phyloP scores from a whole-genome alignment of 106 monocot genomes.

The Narthecium ossifragum region DNA sequence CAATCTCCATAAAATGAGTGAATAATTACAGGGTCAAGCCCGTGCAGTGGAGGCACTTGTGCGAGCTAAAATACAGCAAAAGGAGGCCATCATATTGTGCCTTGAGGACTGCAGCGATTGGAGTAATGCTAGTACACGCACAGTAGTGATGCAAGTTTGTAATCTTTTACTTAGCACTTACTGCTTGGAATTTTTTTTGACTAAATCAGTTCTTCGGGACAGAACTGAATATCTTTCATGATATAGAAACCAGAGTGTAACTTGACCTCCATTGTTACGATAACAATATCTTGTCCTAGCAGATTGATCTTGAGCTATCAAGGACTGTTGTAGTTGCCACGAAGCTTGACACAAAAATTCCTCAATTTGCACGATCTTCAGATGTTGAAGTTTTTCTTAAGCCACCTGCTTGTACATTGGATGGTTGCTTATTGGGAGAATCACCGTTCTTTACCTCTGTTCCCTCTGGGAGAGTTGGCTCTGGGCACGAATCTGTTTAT shows the following conservation, averaged over 20 bases:
- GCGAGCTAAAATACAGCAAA: slow-evolving; percentile 80
- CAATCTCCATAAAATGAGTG: background rate
- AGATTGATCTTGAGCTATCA: slow-evolving; percentile 88
- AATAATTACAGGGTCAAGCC: slow-evolving; percentile 61
- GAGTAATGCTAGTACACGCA: slow-evolving; percentile 90
- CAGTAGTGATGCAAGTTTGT: slow-evolving; percentile 80
- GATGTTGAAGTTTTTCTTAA: slow-evolving; percentile 88
- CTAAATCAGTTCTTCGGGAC: too few species aligned
- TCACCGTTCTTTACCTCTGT: slow-evolving; percentile 94
- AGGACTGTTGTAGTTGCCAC: slow-evolving; percentile 87
- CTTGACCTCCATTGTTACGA: background rate
- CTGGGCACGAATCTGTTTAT: slow-evolving; percentile 58
- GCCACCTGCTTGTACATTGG: slow-evolving; percentile 58
- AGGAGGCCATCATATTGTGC: slow-evolving; percentile 81
- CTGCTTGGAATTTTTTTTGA: background rate
- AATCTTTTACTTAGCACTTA: background rate
- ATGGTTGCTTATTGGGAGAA: slow-evolving; percentile 66
- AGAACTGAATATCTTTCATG: background rate
- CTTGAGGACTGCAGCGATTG: slow-evolving; percentile 90
- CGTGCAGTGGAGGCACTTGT: slow-evolving; percentile 84
- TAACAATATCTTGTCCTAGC: slow-evolving; percentile 7
- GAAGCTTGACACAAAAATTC: slow-evolving; percentile 93
- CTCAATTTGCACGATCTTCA: slow-evolving; percentile 78
- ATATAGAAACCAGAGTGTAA: background rate
- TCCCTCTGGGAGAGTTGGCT: slow-evolving; percentile 87